Conservation (phyloP, 805 yeast species). For the Yamadazyma ubonensis region DNA sequence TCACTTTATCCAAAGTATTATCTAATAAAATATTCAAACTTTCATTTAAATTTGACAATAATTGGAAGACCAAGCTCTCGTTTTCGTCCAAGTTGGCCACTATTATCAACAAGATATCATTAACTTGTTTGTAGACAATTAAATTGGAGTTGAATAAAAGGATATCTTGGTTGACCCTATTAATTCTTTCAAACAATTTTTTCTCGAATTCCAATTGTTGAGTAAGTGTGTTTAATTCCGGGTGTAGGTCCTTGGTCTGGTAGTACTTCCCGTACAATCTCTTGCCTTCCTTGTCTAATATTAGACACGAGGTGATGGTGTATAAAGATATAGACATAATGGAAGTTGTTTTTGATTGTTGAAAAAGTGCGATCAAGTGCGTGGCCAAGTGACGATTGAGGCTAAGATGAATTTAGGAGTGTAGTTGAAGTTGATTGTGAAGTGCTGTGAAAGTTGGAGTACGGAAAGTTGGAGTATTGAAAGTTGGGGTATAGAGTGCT, state of each 20-base stretch:
- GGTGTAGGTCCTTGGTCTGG: conserved; percentile 46
- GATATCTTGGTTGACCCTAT: conserved; percentile 77
- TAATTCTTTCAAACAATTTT: conserved; percentile 69
- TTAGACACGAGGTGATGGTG: conserved; percentile 74
- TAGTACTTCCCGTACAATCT: conserved; percentile 86
- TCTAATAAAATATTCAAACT: conserved; percentile 75
- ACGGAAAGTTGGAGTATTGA: no score
- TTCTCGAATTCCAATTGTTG: conserved; percentile 79
- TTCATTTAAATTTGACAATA: conserved; percentile 74
- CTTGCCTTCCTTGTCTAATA: conserved; percentile 78
- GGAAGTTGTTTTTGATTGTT: background rate
- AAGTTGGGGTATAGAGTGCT: no score
- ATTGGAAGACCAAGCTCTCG: conserved; percentile 75
- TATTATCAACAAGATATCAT: conserved; percentile 71
- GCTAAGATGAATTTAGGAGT: no score
- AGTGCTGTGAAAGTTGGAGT: background rate
- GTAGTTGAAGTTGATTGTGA: no score
- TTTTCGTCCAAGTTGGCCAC: conserved; percentile 80
- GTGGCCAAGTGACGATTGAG: no score
- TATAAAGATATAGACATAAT: conserved; percentile 58
- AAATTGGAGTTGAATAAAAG: conserved; percentile 74
- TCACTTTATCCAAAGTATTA: conserved; percentile 70
- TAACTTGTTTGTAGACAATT: conserved; percentile 81
- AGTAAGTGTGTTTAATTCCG: conserved; percentile 32
- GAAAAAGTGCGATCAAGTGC: conserved; percentile 8